Percentiles rank a stretch among this genome's conserved stretches.
phyloP scores from a whole-genome alignment of 2,329 filamentous ascomycete genomes.

The Cyphellophora attinorum region DNA sequence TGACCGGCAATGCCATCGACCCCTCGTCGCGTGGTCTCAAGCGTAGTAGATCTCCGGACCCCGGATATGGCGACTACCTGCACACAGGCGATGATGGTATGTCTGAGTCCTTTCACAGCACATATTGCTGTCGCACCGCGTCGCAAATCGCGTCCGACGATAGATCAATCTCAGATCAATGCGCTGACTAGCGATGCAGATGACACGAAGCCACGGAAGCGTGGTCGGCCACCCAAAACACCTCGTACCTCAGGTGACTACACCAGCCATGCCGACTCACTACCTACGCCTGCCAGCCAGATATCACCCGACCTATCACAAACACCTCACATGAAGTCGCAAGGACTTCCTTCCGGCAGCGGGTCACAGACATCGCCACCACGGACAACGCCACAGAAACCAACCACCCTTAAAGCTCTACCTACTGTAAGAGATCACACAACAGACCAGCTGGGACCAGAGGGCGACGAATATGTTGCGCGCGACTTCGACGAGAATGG shows the following conservation, averaged over 20 bases:
- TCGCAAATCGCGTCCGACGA: no score
- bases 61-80: constrained; percentile 43
- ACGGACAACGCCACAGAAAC: constrained; percentile 25
- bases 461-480: constrained; percentile 88
- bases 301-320: constrained; percentile 24
- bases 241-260: constrained; percentile 28
- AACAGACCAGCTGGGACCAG: constrained; percentile 81
- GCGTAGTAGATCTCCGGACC: constrained; percentile 67
- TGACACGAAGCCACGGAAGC: constrained; percentile 31
- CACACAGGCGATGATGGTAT: constrained; percentile 52
- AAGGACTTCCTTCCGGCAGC: constrained; percentile 20
- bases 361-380: constrained; percentile 45
- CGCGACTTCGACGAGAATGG: constrained; percentile 87
- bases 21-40: constrained; percentile 61
- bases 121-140: no score
- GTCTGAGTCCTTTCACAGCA: constrained; percentile 33
- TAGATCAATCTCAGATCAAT: no score
- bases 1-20: constrained; percentile 30
- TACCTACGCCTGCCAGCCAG: constrained; percentile 21
- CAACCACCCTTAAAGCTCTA: constrained; percentile 72
- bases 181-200: constrained; percentile 17
- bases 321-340: constrained; percentile 31
- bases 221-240: constrained; percentile 40
- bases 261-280: constrained; percentile 19
- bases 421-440: constrained; percentile 96